These are phyloP conservation scores for Sporothrix curviconia DNA, from an alignment of 2,329 filamentous ascomycete species.

Conservation along the genomic window DNA sequence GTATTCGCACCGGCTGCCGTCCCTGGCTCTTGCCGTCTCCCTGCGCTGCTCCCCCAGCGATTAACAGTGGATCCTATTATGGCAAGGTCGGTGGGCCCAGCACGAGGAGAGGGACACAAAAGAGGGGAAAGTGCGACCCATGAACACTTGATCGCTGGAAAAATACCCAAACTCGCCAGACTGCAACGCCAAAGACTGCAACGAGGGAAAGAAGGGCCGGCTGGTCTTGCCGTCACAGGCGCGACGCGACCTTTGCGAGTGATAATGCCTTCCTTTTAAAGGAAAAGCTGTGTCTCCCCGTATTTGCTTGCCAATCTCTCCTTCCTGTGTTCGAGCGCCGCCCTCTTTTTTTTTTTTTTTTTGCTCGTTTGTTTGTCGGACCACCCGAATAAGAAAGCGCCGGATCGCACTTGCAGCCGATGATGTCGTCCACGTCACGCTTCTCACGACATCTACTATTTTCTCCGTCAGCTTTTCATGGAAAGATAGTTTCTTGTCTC, in stretches of 20 bases:
- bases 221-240: not conserved
- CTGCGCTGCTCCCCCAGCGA: not conserved
- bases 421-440: too few species aligned
- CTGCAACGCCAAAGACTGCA: too few species aligned
- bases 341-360: not conserved
- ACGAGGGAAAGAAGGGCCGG: not conserved
- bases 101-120: not conserved
- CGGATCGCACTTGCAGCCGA: too few species aligned
- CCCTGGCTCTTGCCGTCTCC: not conserved
- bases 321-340: not conserved
- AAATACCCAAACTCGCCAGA: too few species aligned
- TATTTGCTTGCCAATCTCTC: conserved; percentile 1
- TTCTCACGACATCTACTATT: too few species aligned
- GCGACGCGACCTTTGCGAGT: not conserved
- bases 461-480: too few species aligned
- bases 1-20: not conserved
- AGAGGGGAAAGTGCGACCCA: conserved; percentile 1
- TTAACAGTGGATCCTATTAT: not conserved
- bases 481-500: too few species aligned
- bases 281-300: not conserved
- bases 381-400: too few species aligned
- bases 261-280: not conserved
- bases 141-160: not conserved
- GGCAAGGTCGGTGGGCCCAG: not conserved
- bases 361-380: not conserved